Percentiles rank a stretch among this genome's conserved stretches.
Conservation (phyloP, 768 basidiomycete genomes). For the Suillus tomentosus region DNA sequence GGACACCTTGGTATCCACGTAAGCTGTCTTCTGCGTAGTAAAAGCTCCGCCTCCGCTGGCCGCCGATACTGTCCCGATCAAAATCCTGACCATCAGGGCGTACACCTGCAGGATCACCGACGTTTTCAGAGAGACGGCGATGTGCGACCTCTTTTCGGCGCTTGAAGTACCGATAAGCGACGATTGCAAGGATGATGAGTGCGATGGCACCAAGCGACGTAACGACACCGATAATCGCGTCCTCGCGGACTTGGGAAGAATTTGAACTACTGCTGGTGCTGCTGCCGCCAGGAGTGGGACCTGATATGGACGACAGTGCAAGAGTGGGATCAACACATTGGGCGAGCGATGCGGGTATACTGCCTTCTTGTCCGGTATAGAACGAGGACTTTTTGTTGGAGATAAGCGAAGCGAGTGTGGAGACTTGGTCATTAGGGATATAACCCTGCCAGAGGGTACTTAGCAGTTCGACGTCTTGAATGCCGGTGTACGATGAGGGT, state of each 20-base stretch:
- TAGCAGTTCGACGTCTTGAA: constrained; percentile 50
- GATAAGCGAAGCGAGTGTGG: constrained; percentile 65
- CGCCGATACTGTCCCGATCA: constrained; percentile 76
- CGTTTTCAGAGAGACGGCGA: constrained; percentile 64
- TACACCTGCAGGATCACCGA: constrained; percentile 36
- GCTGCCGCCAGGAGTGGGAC: constrained; percentile 35
- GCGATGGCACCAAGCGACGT: constrained; percentile 80
- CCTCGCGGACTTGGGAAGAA: constrained; percentile 52
- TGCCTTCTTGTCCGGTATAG: constrained; percentile 52
- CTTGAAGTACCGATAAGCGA: constrained; percentile 69
- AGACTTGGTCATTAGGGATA: constrained; percentile 58
- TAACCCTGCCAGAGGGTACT: constrained; percentile 74
- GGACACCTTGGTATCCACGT: constrained; percentile 52
- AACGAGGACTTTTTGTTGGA: constrained; percentile 60
- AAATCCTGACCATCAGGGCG: constrained; percentile 72
- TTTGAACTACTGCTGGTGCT: constrained; percentile 26
- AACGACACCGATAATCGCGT: constrained; percentile 92
- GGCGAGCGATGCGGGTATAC: constrained; percentile 60
- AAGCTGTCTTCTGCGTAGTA: constrained; percentile 88
- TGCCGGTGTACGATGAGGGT: constrained; percentile 54
- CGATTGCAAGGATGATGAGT: constrained; percentile 68
- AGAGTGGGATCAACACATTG: constrained; percentile 70
- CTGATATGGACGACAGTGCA: constrained; percentile 50
- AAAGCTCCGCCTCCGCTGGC: constrained; percentile 73
- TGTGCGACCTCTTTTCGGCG: constrained; percentile 71